Base-by-base conservation (phyloP, 306 rosid genomes). In the Fagus sylvatica region DNA sequence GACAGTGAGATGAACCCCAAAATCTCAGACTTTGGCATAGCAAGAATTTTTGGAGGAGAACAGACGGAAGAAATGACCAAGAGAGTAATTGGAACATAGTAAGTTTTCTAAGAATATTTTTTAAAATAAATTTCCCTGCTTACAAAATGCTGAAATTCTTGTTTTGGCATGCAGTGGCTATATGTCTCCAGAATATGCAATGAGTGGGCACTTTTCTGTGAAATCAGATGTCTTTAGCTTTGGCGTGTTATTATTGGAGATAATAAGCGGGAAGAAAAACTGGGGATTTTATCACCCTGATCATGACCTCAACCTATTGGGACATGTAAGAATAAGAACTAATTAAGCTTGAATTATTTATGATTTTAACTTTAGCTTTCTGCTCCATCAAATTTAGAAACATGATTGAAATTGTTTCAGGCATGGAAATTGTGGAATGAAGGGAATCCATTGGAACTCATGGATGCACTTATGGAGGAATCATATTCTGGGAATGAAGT, bases 381-480 rank as follows among this genome's bases (percentile, higher is more conserved):
- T 55, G 41, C 61, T 66, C 40, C 28, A 11, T 41, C n/a, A n/a
- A 6, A 53, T 19, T 46, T 9, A 7, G 12, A 49, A 49, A 30
- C 17, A 22, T 59, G 62, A 28, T 59, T 4, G 66, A 8, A 65
- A 83, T 60, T 46, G 28, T 83, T 66, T 42, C 78, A 87, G 93
- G 89, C 89, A 72, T 88, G 92, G 94, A 80, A 88, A 69, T 49
- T 87, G 22, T 87, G 94, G 91, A 86, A 69, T 60, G 94, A 86
- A 84, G 77, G 60, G 2, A 86, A 59, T 54, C 71, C 69, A 7
- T 17, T 66, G 72, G 91, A 88, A 55, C 2, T 90, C 69, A 81
- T 84, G 43, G 94, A 90, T 81, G 71, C 78, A 17, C 11, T 81
- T 32, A 59, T 86, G 7, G 87, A 46, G 41, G 78, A 72, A 22